Percentiles rank a stretch among this genome's conserved stretches.
Conservation (phyloP, 2,329 filamentous ascomycete species). For the Pseudogymnoascus sp. region DNA sequence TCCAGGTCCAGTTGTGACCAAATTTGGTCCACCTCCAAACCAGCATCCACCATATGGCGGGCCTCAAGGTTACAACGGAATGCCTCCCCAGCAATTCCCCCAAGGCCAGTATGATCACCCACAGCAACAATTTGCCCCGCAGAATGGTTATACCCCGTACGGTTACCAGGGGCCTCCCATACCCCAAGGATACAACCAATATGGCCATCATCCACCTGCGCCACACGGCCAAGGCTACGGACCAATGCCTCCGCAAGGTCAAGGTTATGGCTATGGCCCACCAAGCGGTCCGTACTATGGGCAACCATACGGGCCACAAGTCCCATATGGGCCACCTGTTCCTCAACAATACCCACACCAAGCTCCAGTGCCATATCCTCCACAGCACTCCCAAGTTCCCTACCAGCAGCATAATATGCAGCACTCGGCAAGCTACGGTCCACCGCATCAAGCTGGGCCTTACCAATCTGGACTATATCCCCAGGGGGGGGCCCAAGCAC, state of each 20-base stretch:
- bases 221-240: neutral
- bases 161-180: neutral
- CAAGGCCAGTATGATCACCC: slow-evolving; percentile 16
- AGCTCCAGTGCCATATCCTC: slow-evolving; percentile 17
- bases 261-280: neutral
- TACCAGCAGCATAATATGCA: slow-evolving; percentile 15
- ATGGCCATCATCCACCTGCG: neutral
- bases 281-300: slow-evolving; percentile 6
- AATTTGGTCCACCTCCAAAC: slow-evolving; percentile 15
- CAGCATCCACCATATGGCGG: neutral
- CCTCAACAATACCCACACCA: slow-evolving; percentile 18
- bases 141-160: slow-evolving; percentile 11
- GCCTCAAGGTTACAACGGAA: neutral
- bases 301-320: slow-evolving; percentile 15
- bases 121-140: slow-evolving; percentile 20
- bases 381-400: slow-evolving; percentile 9
- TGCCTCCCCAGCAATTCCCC: neutral
- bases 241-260: neutral
- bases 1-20: slow-evolving; percentile 13
- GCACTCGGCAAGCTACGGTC: slow-evolving; percentile 13
- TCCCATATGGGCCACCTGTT: slow-evolving; percentile 13
- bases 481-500: slow-evolving; percentile 5
- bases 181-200: neutral
- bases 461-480: neutral
- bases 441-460: slow-evolving; percentile 9